Conservation (phyloP, 2,329 filamentous ascomycete species). For the Pseudocercospora ulei region DNA sequence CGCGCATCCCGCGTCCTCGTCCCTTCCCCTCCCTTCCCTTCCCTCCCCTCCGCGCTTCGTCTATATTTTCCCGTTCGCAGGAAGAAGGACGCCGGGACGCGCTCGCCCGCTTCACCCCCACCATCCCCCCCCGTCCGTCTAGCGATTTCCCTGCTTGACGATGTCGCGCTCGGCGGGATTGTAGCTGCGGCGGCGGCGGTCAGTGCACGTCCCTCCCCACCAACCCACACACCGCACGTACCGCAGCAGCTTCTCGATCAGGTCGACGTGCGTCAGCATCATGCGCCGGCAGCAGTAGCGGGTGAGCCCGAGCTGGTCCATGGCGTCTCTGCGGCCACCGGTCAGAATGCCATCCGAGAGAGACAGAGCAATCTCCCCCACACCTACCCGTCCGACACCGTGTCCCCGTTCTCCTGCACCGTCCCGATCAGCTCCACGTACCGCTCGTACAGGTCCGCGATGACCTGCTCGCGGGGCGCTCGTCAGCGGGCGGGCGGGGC, state of each 20-base stretch:
- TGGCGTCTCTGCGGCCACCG: constrained; percentile 61
- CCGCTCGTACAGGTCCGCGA: constrained; percentile 93
- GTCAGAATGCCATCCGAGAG: background rate
- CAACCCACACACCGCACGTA: constrained; percentile 41
- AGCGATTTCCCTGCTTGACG: constrained; percentile 25
- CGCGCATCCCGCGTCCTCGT: too few relatives aligned
- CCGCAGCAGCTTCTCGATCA: constrained; percentile 97
- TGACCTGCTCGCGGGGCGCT: constrained; percentile 55
- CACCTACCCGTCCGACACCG: constrained; percentile 33
- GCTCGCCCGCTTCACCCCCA: constrained; percentile 26
- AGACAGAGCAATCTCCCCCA: background rate
- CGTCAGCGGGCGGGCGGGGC: constrained; percentile 7
- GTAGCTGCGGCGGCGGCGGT: constrained; percentile 24
- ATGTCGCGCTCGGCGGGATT: constrained; percentile 36
- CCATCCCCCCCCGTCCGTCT: constrained; percentile 25
- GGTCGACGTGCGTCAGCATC: constrained; percentile 98
- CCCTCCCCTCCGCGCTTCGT: too few relatives aligned
- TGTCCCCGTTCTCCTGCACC: constrained; percentile 63
- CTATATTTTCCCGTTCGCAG: too few relatives aligned
- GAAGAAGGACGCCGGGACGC: constrained; percentile 23
- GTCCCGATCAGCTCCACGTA: constrained; percentile 84
- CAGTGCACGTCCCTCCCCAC: constrained; percentile 4
- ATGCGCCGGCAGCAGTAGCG: constrained; percentile 98
- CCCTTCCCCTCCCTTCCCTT: too few relatives aligned
- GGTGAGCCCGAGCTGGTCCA: constrained; percentile 87